Evolutionary conservation across 1,284 basidiomycete species (phyloP).

Genomic region (Xerocomus nothofagi): DNA sequence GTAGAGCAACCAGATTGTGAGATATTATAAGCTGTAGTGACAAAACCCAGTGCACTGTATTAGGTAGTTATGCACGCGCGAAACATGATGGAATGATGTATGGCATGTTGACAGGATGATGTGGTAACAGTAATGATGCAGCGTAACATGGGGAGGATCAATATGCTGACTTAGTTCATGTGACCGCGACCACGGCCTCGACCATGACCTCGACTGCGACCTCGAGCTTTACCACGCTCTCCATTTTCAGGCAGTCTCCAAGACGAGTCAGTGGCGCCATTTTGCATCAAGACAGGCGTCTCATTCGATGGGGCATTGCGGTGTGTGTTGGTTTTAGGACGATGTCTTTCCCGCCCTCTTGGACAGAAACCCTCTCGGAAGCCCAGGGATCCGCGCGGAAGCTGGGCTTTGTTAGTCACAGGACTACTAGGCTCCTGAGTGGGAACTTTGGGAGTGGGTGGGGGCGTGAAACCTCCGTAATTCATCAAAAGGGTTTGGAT

Average conservation of each 20-base stretch:
- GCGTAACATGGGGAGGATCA: conserved; percentile 19
- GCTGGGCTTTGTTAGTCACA: background rate
- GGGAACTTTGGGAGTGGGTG: conserved; percentile 40
- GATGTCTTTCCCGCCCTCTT: conserved; percentile 14
- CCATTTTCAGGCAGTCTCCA: conserved; percentile 10
- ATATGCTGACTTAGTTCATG: conserved; percentile 11
- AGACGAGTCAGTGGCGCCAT: conserved; percentile 8
- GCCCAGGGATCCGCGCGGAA: background rate
- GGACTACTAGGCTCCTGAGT: conserved; percentile 14
- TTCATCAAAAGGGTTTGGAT: conserved; percentile 54
- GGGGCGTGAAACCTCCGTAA: conserved; percentile 52
- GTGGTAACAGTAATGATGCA: conserved; percentile 23
- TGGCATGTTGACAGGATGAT: conserved; percentile 23
- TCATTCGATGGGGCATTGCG: background rate
- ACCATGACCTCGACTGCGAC: conserved; percentile 27
- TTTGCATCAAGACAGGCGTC: conserved; percentile 1
- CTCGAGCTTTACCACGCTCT: conserved; percentile 41
- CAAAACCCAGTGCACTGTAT: conserved; percentile 16
- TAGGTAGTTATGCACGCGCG: conserved; percentile 27
- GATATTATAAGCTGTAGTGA: conserved; percentile 10
- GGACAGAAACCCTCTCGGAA: conserved; percentile 1
- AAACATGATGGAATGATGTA: conserved; percentile 20
- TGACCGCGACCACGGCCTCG: conserved; percentile 26
- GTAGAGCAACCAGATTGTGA: conserved; percentile 13
- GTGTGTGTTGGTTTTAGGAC: conserved; percentile 1